phyloP scores from a whole-genome alignment of 306 rosid genomes.

The Vigna hirtella region DNA sequence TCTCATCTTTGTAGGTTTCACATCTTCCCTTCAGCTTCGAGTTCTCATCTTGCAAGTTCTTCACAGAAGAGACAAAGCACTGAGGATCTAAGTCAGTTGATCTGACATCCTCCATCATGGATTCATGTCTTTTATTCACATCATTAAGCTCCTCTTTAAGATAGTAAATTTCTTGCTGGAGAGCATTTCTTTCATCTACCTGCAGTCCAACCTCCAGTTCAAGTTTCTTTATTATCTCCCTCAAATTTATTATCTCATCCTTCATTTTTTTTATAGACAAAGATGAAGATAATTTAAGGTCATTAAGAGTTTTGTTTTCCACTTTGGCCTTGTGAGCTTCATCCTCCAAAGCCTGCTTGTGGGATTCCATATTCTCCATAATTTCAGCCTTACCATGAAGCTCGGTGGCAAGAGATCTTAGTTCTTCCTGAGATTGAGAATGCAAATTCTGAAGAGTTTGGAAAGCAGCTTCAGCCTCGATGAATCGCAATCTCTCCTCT shows the following conservation, averaged over 20 bases:
- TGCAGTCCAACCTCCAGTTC: constrained; percentile 76
- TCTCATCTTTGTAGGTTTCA: constrained; percentile 64
- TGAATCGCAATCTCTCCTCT: constrained; percentile 76
- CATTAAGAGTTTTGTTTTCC: constrained; percentile 71
- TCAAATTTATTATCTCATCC: constrained; percentile 74
- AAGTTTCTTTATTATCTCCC: constrained; percentile 72
- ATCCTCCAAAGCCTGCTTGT: constrained; percentile 63
- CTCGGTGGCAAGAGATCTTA: constrained; percentile 73
- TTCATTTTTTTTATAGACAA: constrained; percentile 66
- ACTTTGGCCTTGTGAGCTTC: constrained; percentile 68
- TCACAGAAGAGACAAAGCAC: constrained; percentile 71
- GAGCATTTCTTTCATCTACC: constrained; percentile 83
- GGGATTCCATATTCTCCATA: constrained; percentile 65
- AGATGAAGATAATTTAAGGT: constrained; percentile 70
- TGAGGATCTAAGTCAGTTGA: constrained; percentile 71
- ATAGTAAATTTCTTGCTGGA: constrained; percentile 87
- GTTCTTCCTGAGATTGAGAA: constrained; percentile 88
- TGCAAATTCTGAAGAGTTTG: constrained; percentile 89
- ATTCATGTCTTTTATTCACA: constrained; percentile 60
- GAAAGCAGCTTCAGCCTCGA: constrained; percentile 96
- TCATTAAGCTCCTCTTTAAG: constrained; percentile 79
- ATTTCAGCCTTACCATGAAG: constrained; percentile 62
- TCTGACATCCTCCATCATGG: constrained; percentile 68
- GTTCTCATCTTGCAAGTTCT: constrained; percentile 71
- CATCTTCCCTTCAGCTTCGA: constrained; percentile 67